Evolutionary conservation across 2,329 filamentous ascomycete genomes (phyloP), one percentile per base, ranked within the genome.

Genomic region (Pseudogymnoascus sp.): DNA sequence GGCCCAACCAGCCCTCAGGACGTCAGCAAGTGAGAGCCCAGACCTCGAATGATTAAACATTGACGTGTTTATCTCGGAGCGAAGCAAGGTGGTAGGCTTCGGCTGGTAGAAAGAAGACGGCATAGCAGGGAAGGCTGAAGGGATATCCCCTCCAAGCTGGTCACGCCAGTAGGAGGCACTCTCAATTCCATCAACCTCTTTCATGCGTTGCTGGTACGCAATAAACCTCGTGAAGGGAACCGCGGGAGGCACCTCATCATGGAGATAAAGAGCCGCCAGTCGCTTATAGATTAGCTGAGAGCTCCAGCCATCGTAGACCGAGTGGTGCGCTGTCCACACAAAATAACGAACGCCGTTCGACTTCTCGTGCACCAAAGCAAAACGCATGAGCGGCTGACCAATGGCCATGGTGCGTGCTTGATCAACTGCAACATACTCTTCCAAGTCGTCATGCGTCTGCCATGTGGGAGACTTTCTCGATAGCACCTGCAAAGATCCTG

Each of bases 271-370:
- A 43, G n/a, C 20, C 20, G 20, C 38, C 38, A 43, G 38, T 22
- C 38, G 38, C 38, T 43, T 43, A 22, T 43, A 43, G 38, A 43
- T 43, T 43, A 30, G 7, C 28, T 30, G 28, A 7, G 84, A 79
- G 3, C 82, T 83, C 82, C 84, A 86, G n/a, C 84, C 83, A 70
- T 87, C 84, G 67, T 85, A 86, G 1, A 85, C 65, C 1, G 80
- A 77, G 70, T 87, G 84, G 64, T 85, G 83, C 7, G 85, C 59
- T 1, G 59, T 64, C n/a, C 53, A 60, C 38, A 20, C 38, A 41
- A 41, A 41, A 41, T 41, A 20, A 30, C 28, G 28, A 7, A 30
- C 28, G 7, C 28, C 28, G 7, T 30, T 30, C 28, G 28, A 30
- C 28, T 30, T 30, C 28, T 30, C 28, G 28, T 30, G 28, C 28